Evolutionary conservation across 306 rosid species (phyloP), one percentile per base, ranked within the genome.

Genomic region (Lathyrus aphaca): DNA sequence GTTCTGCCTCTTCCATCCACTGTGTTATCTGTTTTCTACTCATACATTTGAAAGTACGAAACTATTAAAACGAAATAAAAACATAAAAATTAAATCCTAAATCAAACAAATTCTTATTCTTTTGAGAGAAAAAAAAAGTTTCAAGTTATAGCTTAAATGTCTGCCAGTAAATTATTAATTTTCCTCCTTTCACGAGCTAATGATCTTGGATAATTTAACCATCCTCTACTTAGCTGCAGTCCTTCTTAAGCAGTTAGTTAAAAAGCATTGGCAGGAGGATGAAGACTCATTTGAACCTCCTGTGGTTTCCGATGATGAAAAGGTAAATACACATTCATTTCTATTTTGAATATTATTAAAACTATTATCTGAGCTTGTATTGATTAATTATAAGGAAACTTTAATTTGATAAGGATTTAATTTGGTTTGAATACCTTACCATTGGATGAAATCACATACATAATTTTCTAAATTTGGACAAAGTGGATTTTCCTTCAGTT

Each of bases 201-300:
- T 68, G 29, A 11, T 61, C 64, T 79, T 90, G 88, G 78, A 68
- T 68, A 72, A 79, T 58, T 94, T 94, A 75, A 94, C 97, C 18
- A 46, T 45, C 75, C 60, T 46, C 72, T 81, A 94, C 98, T 81
- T 94, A 94, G 98, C 98, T 80, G 97, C 98, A 25, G 97, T 94
- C 75, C 97, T 94, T 81, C 86, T 94, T 21, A 94, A 90, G 85
- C 97, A 90, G 79, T 88, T 88, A 38, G 87, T 94, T 59, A 90
- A 88, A 74, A 94, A 82, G 83, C 98, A 88, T 77, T 94, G 98
- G 98, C 87, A 87, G 72, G 96, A 90, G 83, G 90, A 72, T 46
- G 98, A 90, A 19, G 97, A 90, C 42, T 70, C 86, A 60, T 94
- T 90, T 77, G 98, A 94, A 75, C 92, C 86, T 74, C 96, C 98